Base-by-base conservation (phyloP, 1,139 yeast genomes). In the Geotrichum cucujoidarum region DNA sequence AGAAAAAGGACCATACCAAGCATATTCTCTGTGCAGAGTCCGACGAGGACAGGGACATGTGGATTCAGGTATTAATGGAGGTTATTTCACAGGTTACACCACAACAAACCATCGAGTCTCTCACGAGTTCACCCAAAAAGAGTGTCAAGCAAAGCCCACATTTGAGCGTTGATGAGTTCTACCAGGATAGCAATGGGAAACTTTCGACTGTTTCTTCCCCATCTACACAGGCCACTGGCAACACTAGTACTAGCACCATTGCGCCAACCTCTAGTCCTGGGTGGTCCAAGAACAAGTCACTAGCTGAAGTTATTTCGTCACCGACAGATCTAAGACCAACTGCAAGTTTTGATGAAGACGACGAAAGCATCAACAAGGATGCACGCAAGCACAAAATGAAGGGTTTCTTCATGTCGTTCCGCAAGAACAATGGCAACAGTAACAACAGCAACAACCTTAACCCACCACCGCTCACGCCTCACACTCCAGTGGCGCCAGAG, bases 1-100 rank as follows among this genome's bases (percentile, higher is more conserved):
- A 75, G 53, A 80, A 78, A 57, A 64, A 70, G 44, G 73, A 78
- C 24, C 75, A 78, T 46, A 76, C 78, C 1, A 80, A 80, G 51
- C 89, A 85, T 62, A 76, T 81, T 48, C 75, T 89, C 51, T 88
- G 95, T 66, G 88, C 95, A 2, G 96, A 89, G 63, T 79, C 84
- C 1, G 87, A 84, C 46, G 74, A 71, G 29, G 95, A 87, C 59
- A 76, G 95, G 47, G 95, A 86, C 57, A 74, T 73, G 3, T 86
- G 96, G 96, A 77, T 83, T 22, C 72, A 77, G 18, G 74, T 78
- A 1, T 66, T 84, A 55, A 71, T 81, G 40, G 81, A 77, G 50
- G 72, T 71, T 45, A 63, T 66, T 29, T 36, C 41, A 10, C 43
- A 43, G 31, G 41, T 43, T 4, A 43, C 43, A 13, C 18, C 29